A percentile compares a stretch with the other conserved stretches of the same genome.
phyloP scores from a whole-genome alignment of 805 yeast genomes.

The Millerozyma acaciae region DNA sequence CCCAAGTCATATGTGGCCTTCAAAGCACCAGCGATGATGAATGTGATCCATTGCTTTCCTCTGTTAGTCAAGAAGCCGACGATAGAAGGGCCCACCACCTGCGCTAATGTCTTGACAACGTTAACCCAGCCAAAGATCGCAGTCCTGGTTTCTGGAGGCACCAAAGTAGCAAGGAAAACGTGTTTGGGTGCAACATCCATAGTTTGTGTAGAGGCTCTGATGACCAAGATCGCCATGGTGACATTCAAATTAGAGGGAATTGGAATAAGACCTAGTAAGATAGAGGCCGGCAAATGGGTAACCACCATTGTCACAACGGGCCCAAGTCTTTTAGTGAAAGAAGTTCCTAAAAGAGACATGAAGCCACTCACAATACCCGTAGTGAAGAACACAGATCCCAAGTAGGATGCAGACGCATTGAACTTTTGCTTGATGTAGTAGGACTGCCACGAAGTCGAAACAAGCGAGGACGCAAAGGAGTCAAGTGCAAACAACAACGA shows the following conservation, averaged over 20 bases:
- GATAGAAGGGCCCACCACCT: conserved; percentile 39
- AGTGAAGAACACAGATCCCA: conserved; percentile 39
- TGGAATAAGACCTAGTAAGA: conserved; percentile 36
- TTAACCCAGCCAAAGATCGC: conserved; percentile 44
- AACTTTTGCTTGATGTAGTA: conserved; percentile 39
- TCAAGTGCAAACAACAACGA: conserved; percentile 40
- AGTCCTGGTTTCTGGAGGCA: conserved; percentile 37
- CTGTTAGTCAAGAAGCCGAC: conserved; percentile 37
- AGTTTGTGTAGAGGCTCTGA: conserved; percentile 38
- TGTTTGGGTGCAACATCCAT: conserved; percentile 50
- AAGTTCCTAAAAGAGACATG: conserved; percentile 40
- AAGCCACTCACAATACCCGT: conserved; percentile 37
- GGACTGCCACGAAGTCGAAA: conserved; percentile 45
- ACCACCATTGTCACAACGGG: conserved; percentile 43
- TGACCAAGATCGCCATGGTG: conserved; percentile 28
- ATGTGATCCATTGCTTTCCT: conserved; percentile 39
- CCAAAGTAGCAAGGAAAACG: conserved; percentile 41
- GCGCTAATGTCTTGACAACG: conserved; percentile 40
- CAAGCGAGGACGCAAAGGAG: conserved; percentile 41
- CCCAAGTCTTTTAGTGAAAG: conserved; percentile 41
- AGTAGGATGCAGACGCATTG: conserved; percentile 25
- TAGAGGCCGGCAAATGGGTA: conserved; percentile 42
- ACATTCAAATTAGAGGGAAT: conserved; percentile 28
- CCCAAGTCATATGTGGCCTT: conserved; percentile 41
- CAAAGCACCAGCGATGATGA: conserved; percentile 37